Conservation (phyloP, 2,329 filamentous ascomycete species). For the Fusarium sp. region DNA sequence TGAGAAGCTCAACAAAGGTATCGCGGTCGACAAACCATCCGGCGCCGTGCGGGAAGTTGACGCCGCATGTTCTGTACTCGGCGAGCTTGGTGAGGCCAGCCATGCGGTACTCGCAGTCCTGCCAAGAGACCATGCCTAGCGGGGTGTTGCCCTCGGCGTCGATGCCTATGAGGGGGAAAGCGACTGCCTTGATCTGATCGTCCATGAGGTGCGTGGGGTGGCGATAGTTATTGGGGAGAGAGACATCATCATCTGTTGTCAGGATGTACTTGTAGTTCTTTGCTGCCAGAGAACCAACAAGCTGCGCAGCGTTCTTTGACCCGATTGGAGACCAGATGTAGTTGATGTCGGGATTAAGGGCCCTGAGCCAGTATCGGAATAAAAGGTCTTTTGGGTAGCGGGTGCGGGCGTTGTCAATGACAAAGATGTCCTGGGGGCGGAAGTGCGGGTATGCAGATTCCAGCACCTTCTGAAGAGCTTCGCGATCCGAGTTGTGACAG, state of each 20-base stretch:
- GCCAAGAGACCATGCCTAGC: constrained; percentile 9
- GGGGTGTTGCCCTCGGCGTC: constrained; percentile 10
- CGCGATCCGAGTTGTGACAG: constrained; percentile 22
- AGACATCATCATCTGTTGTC: constrained; percentile 23
- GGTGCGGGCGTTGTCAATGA: constrained; percentile 17
- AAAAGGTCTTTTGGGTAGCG: constrained; percentile 16
- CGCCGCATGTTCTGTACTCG: constrained; percentile 14
- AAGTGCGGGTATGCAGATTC: constrained; percentile 22
- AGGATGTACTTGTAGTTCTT: constrained; percentile 18
- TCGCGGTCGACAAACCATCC: constrained; percentile 25
- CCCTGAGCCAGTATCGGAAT: constrained; percentile 23
- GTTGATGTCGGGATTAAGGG: constrained; percentile 18
- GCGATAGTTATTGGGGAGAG: constrained; percentile 17
- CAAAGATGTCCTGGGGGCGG: constrained; percentile 20
- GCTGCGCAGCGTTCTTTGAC: constrained; percentile 25
- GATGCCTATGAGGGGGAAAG: constrained; percentile 15
- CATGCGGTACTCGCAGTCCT: constrained; percentile 23
- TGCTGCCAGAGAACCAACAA: constrained; percentile 21
- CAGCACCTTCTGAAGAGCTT: constrained; percentile 13
- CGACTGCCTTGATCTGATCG: constrained; percentile 15
- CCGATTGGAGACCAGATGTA: constrained; percentile 27
- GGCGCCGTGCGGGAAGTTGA: constrained; percentile 20
- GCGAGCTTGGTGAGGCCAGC: constrained; percentile 21
- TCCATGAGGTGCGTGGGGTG: constrained; percentile 18
- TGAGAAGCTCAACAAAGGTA: constrained; percentile 14